A percentile compares a stretch with the other conserved stretches of the same genome.
phyloP scores from a whole-genome alignment of 345 rosid genomes.

The Pugionium cornutum region DNA sequence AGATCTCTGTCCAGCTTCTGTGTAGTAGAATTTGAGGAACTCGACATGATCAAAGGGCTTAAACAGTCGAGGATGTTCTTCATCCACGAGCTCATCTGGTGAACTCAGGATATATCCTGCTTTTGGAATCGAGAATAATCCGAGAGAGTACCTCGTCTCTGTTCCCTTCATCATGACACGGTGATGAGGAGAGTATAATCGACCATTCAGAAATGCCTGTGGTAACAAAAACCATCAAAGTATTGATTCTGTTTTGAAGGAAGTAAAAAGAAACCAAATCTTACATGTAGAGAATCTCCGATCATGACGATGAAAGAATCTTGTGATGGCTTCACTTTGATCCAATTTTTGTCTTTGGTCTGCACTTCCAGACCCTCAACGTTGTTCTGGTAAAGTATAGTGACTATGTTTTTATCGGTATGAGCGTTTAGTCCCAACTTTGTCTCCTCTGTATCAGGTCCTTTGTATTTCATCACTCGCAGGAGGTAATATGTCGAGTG shows the following conservation, averaged over 20 bases:
- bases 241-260: constrained; percentile 2
- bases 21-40: constrained; percentile 47
- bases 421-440: constrained; percentile 52
- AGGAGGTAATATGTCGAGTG: constrained; percentile 56
- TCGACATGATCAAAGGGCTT: constrained; percentile 60
- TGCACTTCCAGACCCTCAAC: constrained; percentile 56
- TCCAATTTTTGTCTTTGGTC: constrained; percentile 56
- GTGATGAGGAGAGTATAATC: constrained; percentile 58
- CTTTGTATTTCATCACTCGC: constrained; percentile 59
- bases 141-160: constrained; percentile 55
- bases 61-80: constrained; percentile 53
- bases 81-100: constrained; percentile 59
- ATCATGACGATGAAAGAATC: constrained; percentile 56
- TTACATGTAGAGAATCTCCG: constrained; percentile 59
- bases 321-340: constrained; percentile 51
- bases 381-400: constrained; percentile 62
- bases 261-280: neutral
- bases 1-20: constrained; percentile 48
- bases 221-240: constrained; percentile 3
- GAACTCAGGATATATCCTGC: constrained; percentile 46
- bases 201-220: constrained; percentile 72
- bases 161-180: constrained; percentile 73
- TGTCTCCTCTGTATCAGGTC: constrained; percentile 50
- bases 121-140: constrained; percentile 60
- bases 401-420: constrained; percentile 61